Evolutionary conservation across 495 filamentous ascomycete species (phyloP), one percentile per base, ranked within the genome.

Genomic region (Rostrohypoxylon terebratum): DNA sequence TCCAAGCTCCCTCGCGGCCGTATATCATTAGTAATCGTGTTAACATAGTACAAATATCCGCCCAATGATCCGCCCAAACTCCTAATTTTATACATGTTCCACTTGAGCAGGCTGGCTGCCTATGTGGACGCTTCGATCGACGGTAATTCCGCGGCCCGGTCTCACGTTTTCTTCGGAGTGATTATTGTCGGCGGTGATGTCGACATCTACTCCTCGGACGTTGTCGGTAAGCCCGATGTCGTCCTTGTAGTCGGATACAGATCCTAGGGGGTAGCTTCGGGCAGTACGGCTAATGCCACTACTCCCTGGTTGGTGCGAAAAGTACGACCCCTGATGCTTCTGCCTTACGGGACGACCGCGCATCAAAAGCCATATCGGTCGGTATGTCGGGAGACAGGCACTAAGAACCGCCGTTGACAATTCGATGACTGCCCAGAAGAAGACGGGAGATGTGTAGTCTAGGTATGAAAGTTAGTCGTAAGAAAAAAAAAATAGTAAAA

Each of bases 381-480:
- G 71, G 48, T 78, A 75, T 4, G 80, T 81, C 16, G 75, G 67
- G n/a, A 81, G 63, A 47, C 80, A 81, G 5, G 80, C 77, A n/a
- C 76, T 78, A 23, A 81, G 25, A 7, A 80, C 75, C 3, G 76
- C 80, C 2, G 72, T 68, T 4, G 77, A 74, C 13, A 77, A 59
- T 63, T 81, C 80, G 20, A 79, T 72, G 9, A 73, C 77, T 31
- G 75, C 76, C 79, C 79, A 81, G 63, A 78, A 75, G 45, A 74
- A 76, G 23, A 68, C 70, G 0, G 70, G 70, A 2, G 70, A 73
- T n/a, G 70, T 73, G 23, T 73, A 73, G 31, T 73, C 70, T 73
- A n/a, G n/a, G n/a, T n/a, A 20, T 16, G 38, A 1, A 42, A 33
- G 18, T 58, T 18, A 54, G 60, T 23, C 21, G 5, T 16, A 5